These are phyloP conservation scores for Fusarium marasasianum DNA, from an alignment of 2,329 filamentous ascomycete species.

Conservation along the genomic window DNA sequence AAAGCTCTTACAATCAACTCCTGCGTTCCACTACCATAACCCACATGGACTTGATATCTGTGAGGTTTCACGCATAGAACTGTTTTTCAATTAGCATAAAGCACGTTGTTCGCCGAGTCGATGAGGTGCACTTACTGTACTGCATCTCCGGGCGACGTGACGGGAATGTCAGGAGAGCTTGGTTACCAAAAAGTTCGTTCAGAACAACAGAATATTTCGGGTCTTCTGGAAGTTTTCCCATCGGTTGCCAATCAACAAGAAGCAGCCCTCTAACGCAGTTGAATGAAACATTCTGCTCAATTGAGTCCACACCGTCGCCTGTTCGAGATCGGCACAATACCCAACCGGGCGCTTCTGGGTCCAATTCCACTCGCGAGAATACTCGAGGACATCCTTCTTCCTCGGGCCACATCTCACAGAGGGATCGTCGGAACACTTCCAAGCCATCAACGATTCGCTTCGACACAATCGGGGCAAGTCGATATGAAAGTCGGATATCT, in stretches of 20 bases:
- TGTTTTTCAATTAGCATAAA: neutral
- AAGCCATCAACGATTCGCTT: conserved; percentile 13
- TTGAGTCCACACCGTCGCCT: neutral
- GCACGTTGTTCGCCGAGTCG: neutral
- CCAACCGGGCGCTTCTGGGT: conserved; percentile 6
- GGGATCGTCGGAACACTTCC: conserved; percentile 23
- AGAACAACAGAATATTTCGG: conserved; percentile 54
- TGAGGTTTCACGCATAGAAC: conserved; percentile 14
- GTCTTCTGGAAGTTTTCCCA: conserved; percentile 60
- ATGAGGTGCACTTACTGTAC: conserved; percentile 44
- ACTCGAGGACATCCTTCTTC: conserved; percentile 19
- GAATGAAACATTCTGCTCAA: conserved; percentile 43
- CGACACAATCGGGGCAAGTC: conserved; percentile 11
- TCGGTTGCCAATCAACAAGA: conserved; percentile 47
- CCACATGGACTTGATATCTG: conserved; percentile 62
- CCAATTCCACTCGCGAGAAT: conserved; percentile 2
- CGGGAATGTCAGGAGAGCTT: conserved; percentile 61
- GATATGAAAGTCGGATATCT: conserved; percentile 37
- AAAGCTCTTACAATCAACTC: conserved; percentile 43
- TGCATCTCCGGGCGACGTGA: conserved; percentile 64
- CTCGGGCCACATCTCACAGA: conserved; percentile 37
- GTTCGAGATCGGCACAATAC: conserved; percentile 27
- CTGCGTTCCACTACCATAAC: conserved; percentile 39
- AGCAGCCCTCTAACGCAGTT: conserved; percentile 45
- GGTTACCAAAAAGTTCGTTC: conserved; percentile 63